Evolutionary conservation across 768 basidiomycete genomes (phyloP).

Genomic region (Pleurotus giganteus): DNA sequence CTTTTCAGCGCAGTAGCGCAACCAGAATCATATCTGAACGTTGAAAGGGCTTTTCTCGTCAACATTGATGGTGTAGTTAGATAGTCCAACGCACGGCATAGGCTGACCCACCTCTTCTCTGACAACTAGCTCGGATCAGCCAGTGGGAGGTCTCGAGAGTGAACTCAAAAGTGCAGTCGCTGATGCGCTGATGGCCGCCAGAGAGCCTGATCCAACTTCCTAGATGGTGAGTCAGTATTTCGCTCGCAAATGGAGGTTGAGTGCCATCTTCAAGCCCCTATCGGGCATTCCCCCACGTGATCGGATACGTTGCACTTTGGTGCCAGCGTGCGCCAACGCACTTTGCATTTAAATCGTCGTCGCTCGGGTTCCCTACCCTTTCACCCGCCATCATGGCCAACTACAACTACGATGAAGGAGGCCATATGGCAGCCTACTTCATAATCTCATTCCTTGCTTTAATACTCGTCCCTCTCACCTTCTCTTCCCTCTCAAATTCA

Average conservation of each 20-base stretch:
- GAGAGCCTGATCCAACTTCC: no score
- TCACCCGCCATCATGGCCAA: conserved; percentile 55
- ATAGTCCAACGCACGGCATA: no score
- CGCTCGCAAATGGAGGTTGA: neutral
- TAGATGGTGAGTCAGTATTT: no score
- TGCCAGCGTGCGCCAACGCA: neutral
- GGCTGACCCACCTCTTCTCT: no score
- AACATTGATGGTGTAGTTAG: no score
- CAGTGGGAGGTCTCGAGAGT: no score
- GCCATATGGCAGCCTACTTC: conserved; percentile 89
- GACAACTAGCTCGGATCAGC: no score
- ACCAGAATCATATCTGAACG: no score
- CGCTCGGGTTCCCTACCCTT: conserved; percentile 7
- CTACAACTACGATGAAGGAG: conserved; percentile 84
- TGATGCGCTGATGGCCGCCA: no score
- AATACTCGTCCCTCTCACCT: conserved; percentile 75
- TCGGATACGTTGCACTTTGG: conserved; percentile 2
- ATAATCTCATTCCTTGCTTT: conserved; percentile 86
- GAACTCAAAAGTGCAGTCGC: no score
- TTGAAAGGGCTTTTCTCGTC: no score
- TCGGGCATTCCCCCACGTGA: neutral
- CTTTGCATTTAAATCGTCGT: conserved; percentile 1
- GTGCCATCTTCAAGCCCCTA: neutral
- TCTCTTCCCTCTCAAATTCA: conserved; percentile 42
- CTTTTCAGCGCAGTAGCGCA: no score